phyloP scores from a whole-genome alignment of 1,284 basidiomycete species.

The Retiboletus flavoniger region DNA sequence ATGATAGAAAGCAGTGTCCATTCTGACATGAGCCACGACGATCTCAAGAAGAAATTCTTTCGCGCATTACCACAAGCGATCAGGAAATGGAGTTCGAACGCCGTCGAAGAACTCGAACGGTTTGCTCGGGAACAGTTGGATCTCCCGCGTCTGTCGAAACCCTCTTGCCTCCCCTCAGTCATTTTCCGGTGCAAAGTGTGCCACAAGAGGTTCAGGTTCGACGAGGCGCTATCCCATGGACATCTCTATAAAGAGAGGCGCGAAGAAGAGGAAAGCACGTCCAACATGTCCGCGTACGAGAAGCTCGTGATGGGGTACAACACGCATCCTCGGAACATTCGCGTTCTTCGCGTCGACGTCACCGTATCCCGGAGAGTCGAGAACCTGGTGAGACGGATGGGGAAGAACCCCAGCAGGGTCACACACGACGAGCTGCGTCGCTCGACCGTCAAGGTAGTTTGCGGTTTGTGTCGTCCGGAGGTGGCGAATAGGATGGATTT shows the following conservation, averaged over 20 bases:
- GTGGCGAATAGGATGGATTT: conserved; percentile 10
- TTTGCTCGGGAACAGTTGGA: neutral
- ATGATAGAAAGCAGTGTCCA: conserved; percentile 1
- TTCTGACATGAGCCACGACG: neutral
- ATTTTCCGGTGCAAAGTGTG: conserved; percentile 16
- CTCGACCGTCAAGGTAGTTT: conserved; percentile 13
- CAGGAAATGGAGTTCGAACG: conserved; percentile 10
- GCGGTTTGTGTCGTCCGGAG: conserved; percentile 8
- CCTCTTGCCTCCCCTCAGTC: conserved; percentile 10
- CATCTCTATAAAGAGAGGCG: conserved; percentile 7
- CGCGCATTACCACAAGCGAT: neutral
- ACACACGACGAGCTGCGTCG: neutral
- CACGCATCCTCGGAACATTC: neutral
- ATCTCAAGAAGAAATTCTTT: neutral
- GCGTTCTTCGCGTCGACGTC: conserved; percentile 11
- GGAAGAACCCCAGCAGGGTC: conserved; percentile 8
- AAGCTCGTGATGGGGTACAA: neutral
- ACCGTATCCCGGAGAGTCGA: conserved; percentile 8
- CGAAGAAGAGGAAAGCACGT: too few species aligned
- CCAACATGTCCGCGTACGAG: neutral
- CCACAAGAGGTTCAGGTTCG: conserved; percentile 4
- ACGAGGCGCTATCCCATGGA: conserved; percentile 10
- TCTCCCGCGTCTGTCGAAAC: conserved; percentile 7
- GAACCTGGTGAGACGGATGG: conserved; percentile 14
- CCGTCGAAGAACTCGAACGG: conserved; percentile 14